Evolutionary conservation across 306 rosid species (phyloP).

Genomic region (Cucumis sativus): DNA sequence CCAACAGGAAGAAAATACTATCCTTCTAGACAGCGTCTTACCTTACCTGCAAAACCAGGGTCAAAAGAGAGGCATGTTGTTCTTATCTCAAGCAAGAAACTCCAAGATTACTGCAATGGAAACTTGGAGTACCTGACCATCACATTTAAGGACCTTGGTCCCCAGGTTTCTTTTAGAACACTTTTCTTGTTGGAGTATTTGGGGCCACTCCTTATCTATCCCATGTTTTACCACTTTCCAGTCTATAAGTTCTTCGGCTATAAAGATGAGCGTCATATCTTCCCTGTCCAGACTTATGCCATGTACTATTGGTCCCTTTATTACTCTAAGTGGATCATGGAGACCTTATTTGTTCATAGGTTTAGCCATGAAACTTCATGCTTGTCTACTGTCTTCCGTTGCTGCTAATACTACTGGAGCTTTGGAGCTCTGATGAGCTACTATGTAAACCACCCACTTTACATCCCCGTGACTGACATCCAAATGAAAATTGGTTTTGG

Average conservation of each 20-base stretch:
- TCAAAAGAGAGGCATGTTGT: slow-evolving; percentile 65
- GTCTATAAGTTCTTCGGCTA: slow-evolving; percentile 58
- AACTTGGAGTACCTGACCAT: slow-evolving; percentile 48
- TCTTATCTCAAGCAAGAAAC: slow-evolving; percentile 58
- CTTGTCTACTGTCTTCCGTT: slow-evolving; percentile 69
- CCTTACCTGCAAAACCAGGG: slow-evolving; percentile 66
- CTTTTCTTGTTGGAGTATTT: slow-evolving; percentile 80
- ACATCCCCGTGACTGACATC: slow-evolving; percentile 64
- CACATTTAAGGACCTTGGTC: slow-evolving; percentile 76
- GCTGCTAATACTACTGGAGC: slow-evolving; percentile 82
- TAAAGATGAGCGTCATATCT: slow-evolving; percentile 56
- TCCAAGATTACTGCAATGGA: slow-evolving; percentile 48
- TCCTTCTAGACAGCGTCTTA: slow-evolving; percentile 76
- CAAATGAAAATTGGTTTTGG: slow-evolving; percentile 87
- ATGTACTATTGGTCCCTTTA: slow-evolving; percentile 88
- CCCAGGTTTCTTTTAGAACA: slow-evolving; percentile 65
- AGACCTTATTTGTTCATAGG: slow-evolving; percentile 78
- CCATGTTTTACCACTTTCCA: slow-evolving; percentile 69
- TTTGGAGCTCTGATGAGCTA: slow-evolving; percentile 70
- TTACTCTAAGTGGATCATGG: slow-evolving; percentile 77
- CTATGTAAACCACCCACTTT: slow-evolving; percentile 71
- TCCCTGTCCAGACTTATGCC: slow-evolving; percentile 78
- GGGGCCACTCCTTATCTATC: slow-evolving; percentile 83
- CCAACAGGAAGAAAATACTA: slow-evolving; percentile 60
- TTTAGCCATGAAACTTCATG: slow-evolving; percentile 91